These are phyloP conservation scores for Boletus sp. DNA, from an alignment of 768 basidiomycete species.

Conservation along the genomic window DNA sequence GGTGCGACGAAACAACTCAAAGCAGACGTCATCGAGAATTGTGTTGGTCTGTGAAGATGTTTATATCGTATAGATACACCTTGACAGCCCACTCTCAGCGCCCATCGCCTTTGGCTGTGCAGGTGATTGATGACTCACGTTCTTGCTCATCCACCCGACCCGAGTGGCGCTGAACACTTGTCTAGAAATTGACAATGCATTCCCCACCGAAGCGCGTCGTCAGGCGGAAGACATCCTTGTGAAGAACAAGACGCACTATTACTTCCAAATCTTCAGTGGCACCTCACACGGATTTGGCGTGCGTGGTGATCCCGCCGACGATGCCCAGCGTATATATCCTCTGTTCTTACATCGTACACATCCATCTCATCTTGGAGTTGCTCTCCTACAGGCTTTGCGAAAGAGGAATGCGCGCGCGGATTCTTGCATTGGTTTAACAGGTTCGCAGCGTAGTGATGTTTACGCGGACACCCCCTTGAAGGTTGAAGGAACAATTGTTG, in stretches of 20 bases:
- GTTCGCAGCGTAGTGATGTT: slow-evolving; percentile 31
- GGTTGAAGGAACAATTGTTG: background rate
- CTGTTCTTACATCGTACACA: background rate
- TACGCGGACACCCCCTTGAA: background rate
- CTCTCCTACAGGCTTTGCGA: slow-evolving; percentile 49
- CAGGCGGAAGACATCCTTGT: slow-evolving; percentile 56
- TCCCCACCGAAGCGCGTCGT: slow-evolving; percentile 51
- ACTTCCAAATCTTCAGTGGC: slow-evolving; percentile 55
- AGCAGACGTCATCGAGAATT: slow-evolving; percentile 45
- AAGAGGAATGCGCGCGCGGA: slow-evolving; percentile 55
- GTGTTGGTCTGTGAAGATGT: slow-evolving; percentile 41
- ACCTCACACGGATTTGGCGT: slow-evolving; percentile 39
- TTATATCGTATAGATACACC: background rate
- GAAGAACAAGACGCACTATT: slow-evolving; percentile 49
- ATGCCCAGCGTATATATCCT: slow-evolving; percentile 17
- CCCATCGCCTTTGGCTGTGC: slow-evolving; percentile 57
- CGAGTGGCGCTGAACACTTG: background rate
- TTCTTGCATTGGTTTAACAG: slow-evolving; percentile 52
- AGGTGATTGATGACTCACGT: slow-evolving; percentile 33
- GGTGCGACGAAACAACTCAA: slow-evolving; percentile 32
- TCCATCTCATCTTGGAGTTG: background rate
- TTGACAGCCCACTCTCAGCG: slow-evolving; percentile 31
- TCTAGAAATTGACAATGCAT: slow-evolving; percentile 54
- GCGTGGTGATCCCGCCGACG: slow-evolving; percentile 30
- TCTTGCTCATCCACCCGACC: background rate